Evolutionary conservation across 257 asterid genomes (phyloP), one percentile per base, ranked within the genome.

Genomic region (Knoxia roxburghii): DNA sequence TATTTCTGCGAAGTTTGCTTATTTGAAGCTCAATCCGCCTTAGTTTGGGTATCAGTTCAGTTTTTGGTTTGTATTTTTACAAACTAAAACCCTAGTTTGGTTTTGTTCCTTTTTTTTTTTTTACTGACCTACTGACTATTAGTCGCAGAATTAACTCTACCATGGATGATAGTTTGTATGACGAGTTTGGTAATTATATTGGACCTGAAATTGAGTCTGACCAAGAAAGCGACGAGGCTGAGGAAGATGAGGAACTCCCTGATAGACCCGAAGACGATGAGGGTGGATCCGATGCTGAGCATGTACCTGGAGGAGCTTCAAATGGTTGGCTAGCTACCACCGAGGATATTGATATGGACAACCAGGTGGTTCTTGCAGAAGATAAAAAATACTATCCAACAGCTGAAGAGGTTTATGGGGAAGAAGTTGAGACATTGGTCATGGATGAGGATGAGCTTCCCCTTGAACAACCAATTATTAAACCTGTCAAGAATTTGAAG

Each of bases 371-470:
- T 57, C 89, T 90, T 14, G 97, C 99, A 0, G 99, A 93, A 81
- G 99, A 93, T 72, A 93, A 93, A 64, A 90, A 93, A 52, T 93
- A 93, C 72, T 93, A 93, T 75, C 99, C 97, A 0, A 90, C 99
- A 20, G 97, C 99, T 4, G 99, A 93, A 79, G 99, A 93, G 83
- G 97, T 93, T 41, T 93, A 93, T 35, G 99, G 99, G 4, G 96
- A 90, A 72, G 99, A 90, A 77, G 99, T 93, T 12, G 99, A 93
- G 68, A 90, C 99, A 1, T 68, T 93, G 76, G 99, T 93, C 21
- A 88, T 88, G 97, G 99, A 93, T 72, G 99, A 93, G 82, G 99
- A 93, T 41, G 99, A 93, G 76, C 92, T 81, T 68, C 95, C 99
- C 20, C 87, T 93, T 1, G 97, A 93, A 61, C 81, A 74, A 26